These are phyloP conservation scores for Candida anutae DNA, from an alignment of 1,139 yeast species.

Conservation along the genomic window DNA sequence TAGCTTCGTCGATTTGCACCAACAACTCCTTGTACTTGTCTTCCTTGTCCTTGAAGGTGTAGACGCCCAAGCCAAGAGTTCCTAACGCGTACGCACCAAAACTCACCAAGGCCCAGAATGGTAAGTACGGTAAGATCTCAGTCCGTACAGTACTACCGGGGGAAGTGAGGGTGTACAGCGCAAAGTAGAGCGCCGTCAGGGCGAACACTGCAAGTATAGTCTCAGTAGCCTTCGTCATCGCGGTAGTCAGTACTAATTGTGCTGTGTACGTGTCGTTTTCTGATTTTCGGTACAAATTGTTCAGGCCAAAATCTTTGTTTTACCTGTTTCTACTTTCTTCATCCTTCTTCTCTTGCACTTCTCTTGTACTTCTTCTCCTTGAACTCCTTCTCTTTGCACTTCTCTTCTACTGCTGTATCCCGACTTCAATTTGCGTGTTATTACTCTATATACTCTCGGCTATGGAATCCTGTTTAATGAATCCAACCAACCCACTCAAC, in stretches of 20 bases:
- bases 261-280: too few species aligned
- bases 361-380: too few species aligned
- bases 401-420: not conserved
- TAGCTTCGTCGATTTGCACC: slow-evolving; percentile 60
- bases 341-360: slow-evolving; percentile 1
- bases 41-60: slow-evolving; percentile 67
- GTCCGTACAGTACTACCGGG: slow-evolving; percentile 39
- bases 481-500: slow-evolving; percentile 34
- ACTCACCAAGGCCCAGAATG: slow-evolving; percentile 65
- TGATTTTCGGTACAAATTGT: too few species aligned
- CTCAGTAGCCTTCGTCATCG: slow-evolving; percentile 68
- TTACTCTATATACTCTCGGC: not conserved
- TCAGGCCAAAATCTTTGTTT: too few species aligned
- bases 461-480: slow-evolving; percentile 36
- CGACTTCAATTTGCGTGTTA: not conserved
- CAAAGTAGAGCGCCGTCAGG: slow-evolving; percentile 45
- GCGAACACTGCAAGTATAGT: slow-evolving; percentile 43
- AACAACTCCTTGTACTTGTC: slow-evolving; percentile 60
- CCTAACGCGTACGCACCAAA: slow-evolving; percentile 71
- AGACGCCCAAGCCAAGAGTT: slow-evolving; percentile 64
- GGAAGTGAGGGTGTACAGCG: slow-evolving; percentile 47
- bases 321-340: too few species aligned
- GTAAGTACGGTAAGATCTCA: slow-evolving; percentile 58
- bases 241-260: slow-evolving; percentile 2
- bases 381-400: not conserved